A percentile compares a stretch with the other conserved stretches of the same genome.
phyloP scores from a whole-genome alignment of 257 asterid species.

The Solanum medicagineum region DNA sequence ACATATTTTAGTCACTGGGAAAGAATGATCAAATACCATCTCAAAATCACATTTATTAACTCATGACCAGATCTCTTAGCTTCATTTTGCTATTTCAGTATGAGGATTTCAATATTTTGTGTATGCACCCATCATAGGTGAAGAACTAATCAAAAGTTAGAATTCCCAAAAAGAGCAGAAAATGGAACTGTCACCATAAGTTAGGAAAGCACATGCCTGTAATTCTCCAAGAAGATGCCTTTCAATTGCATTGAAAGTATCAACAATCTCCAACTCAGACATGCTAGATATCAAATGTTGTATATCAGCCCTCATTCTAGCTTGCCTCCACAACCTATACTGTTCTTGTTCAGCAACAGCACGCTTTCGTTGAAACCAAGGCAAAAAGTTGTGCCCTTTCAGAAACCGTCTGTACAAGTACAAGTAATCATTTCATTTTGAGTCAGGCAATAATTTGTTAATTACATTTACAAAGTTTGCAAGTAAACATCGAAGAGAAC shows the following conservation, averaged over 20 bases:
- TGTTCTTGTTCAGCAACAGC: constrained; percentile 96
- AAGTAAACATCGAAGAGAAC: background rate
- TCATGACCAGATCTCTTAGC: background rate
- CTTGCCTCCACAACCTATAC: constrained; percentile 79
- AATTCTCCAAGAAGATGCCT: constrained; percentile 69
- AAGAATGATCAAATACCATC: background rate
- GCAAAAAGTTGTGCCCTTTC: constrained; percentile 79
- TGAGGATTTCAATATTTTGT: background rate
- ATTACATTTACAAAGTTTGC: background rate
- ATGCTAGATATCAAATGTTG: constrained; percentile 39
- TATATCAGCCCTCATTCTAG: constrained; percentile 65
- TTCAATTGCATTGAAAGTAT: constrained; percentile 77
- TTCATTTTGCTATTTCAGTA: background rate
- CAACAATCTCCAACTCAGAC: constrained; percentile 89
- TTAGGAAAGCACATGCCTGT: constrained; percentile 44
- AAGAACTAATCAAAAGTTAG: background rate
- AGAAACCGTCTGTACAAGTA: constrained; percentile 61
- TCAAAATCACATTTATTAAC: background rate
- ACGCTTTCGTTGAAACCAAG: constrained; percentile 90
- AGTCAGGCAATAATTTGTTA: background rate
- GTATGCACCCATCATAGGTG: background rate
- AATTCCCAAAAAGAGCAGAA: background rate
- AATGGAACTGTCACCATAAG: background rate
- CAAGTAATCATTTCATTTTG: background rate
- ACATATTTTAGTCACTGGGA: background rate